Evolutionary conservation across 306 rosid genomes (phyloP), one percentile per base, ranked within the genome.

Genomic region (Quercus suber): DNA sequence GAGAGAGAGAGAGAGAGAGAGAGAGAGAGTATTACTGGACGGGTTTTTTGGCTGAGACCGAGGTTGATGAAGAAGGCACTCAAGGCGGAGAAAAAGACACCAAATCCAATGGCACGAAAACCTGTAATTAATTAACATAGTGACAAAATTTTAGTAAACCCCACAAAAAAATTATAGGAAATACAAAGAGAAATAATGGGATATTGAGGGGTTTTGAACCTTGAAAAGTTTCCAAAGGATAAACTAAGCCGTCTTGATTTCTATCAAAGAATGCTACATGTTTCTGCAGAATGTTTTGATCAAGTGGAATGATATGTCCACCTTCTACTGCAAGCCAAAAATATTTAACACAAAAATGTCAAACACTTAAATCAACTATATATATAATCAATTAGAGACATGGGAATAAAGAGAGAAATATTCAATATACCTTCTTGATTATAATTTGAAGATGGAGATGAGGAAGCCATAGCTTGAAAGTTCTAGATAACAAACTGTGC

Each of bases 141-240:
- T 7, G 19, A 28, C 10, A 20, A 23, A 5, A 53, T 2, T 21
- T 21, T 7, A 20, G 15, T 7, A 1, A n/a, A 35, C 31, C 11
- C 11, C n/a, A 3, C 7, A 69, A 10, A 41, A 37, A 45, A 12
- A 3, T 19, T 78, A 10, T 14, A 27, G 58, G 51, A 27, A 21
- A 37, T 15, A 31, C 72, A 37, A 27, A 27, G 37, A 61, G 2
- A 28, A 9, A 20, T 58, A 6, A 1, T 10, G 30, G 30, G 61
- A 1, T 59, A 6, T 12, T 12, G 2, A 12, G 14, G 49, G 49
- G 1, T 31, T 25, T 18, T 18, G 43, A 51, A 91, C 97, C 97
- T 90, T 85, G 84, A 77, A 86, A 91, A 41, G 92, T 94, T 45
- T 94, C 98, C 93, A 89, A 89, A 25, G 98, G 98, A 6, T 94